These are phyloP conservation scores for Apiospora marii DNA, from an alignment of 2,329 filamentous ascomycete species.

Conservation along the genomic window DNA sequence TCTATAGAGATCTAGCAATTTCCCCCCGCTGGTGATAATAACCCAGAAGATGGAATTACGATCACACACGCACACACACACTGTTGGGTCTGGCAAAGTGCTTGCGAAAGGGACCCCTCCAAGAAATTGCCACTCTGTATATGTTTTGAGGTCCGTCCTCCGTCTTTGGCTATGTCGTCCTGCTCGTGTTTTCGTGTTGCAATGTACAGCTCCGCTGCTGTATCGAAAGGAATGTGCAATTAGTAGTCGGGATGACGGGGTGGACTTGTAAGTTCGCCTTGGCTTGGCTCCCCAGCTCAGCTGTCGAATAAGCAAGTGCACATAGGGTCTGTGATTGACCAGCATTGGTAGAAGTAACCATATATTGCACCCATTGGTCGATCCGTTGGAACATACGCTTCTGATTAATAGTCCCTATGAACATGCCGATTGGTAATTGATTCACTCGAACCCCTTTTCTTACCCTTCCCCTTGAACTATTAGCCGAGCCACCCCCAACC, in stretches of 20 bases:
- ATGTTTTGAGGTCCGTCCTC: not conserved
- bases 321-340: not conserved
- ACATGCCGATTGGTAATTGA: too few species aligned
- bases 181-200: not conserved
- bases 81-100: conserved; percentile 11
- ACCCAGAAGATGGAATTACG: conserved; percentile 1
- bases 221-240: not conserved
- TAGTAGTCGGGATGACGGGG: not conserved
- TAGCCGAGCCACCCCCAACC: too few species aligned
- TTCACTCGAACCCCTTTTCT: too few species aligned
- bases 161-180: not conserved
- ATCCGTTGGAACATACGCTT: too few species aligned
- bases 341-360: too few species aligned
- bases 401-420: too few species aligned
- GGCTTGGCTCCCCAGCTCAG: not conserved
- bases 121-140: conserved; percentile 1
- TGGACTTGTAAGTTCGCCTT: not conserved
- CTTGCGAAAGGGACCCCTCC: not conserved
- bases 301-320: not conserved
- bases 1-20: conserved; percentile 7
- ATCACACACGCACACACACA: not conserved
- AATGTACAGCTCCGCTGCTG: not conserved
- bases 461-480: too few species aligned
- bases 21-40: not conserved
- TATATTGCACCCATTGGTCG: too few species aligned